Evolutionary conservation across 169 alveolate genomes (phyloP).

Genomic region (Plasmodium relictum): DNA sequence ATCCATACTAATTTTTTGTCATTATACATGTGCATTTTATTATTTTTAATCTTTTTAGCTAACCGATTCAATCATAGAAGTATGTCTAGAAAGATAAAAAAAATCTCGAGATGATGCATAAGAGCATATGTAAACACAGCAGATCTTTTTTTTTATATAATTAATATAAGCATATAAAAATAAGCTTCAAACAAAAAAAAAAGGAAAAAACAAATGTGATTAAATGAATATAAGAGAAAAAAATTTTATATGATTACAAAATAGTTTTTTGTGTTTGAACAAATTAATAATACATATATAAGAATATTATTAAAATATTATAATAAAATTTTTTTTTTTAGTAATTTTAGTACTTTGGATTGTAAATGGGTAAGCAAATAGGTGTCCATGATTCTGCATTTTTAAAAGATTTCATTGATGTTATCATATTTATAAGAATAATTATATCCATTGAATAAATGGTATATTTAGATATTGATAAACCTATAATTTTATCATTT

Average conservation of each 20-base stretch:
- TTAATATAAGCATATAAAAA: slow-evolving; percentile 82
- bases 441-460: slow-evolving; percentile 87
- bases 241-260: too few species aligned
- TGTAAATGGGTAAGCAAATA: slow-evolving; percentile 89
- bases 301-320: not conserved
- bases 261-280: too few species aligned
- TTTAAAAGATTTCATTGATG: slow-evolving; percentile 88
- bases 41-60: slow-evolving; percentile 6
- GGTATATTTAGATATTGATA: slow-evolving; percentile 80
- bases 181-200: slow-evolving; percentile 50
- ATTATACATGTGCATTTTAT: not conserved
- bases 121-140: slow-evolving; percentile 79
- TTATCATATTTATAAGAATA: slow-evolving; percentile 89
- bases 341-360: slow-evolving; percentile 76
- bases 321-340: not conserved
- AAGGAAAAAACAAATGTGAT: not conserved
- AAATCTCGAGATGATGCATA: slow-evolving; percentile 78
- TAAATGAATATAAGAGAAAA: not conserved
- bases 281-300: not conserved
- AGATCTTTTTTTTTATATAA: slow-evolving; percentile 73
- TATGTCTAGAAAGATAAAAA: slow-evolving; percentile 80
- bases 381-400: slow-evolving; percentile 94
- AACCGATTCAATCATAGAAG: slow-evolving; percentile 78
- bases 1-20: not conserved
- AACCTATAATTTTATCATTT: slow-evolving; percentile 81